These are phyloP conservation scores for Endocladia muricata DNA, from an alignment of 31 red algal genomes.

Conservation along the genomic window DNA sequence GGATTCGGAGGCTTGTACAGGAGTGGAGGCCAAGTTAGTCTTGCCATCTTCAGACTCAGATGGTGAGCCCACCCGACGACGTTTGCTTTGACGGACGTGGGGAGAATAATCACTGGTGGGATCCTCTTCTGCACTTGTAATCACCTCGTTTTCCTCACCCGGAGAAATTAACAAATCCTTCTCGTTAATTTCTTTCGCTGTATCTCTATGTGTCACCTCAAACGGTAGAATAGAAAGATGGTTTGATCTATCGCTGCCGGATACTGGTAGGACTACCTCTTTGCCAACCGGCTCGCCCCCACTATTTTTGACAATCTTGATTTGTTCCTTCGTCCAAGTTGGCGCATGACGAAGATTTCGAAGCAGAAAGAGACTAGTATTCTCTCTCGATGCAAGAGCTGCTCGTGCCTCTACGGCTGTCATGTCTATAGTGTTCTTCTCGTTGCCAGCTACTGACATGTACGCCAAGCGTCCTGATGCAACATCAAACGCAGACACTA, in stretches of 20 bases:
- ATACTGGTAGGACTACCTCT: neutral
- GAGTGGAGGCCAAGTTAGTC: neutral
- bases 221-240: neutral
- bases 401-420: conserved; percentile 36
- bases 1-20: neutral
- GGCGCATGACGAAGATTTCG: conserved; percentile 63
- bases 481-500: conserved; percentile 51
- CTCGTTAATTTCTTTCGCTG: neutral
- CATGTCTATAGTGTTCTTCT: conserved; percentile 9
- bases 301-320: conserved; percentile 36
- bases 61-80: neutral
- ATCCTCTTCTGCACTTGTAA: neutral
- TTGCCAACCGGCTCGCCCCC: neutral
- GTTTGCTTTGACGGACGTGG: neutral
- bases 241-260: neutral
- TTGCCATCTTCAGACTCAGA: neutral
- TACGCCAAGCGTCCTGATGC: conserved; percentile 65
- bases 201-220: neutral
- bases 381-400: conserved; percentile 56
- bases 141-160: neutral
- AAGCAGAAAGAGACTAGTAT: conserved; percentile 42
- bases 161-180: neutral
- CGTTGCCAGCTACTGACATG: conserved; percentile 45
- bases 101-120: neutral
- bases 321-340: conserved; percentile 44